A percentile compares a stretch with the other conserved stretches of the same genome.
Evolutionary conservation across 345 rosid genomes (phyloP).

Genomic region (Linum tenue): DNA sequence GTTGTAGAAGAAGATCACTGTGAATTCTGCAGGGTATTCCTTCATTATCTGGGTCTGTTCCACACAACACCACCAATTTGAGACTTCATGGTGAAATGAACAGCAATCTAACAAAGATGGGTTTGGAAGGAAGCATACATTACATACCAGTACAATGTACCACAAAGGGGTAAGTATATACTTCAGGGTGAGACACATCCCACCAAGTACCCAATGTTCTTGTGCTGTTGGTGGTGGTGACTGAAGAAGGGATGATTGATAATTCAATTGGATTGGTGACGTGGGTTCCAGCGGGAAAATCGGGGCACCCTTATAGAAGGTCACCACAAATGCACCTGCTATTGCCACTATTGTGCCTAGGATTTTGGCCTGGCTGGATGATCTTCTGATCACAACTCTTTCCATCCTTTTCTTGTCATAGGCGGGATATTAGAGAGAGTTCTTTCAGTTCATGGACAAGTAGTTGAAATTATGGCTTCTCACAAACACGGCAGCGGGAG

Average conservation of each 20-base stretch:
- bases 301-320: neutral
- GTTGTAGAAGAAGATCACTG: neutral
- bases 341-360: neutral
- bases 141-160: neutral
- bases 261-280: neutral
- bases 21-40: slow-evolving; percentile 1
- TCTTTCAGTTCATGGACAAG: too few relatives aligned
- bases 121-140: neutral
- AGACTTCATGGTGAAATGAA: neutral
- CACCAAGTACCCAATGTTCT: neutral
- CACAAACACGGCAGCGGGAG: neutral
- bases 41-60: neutral
- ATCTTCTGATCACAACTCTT: neutral
- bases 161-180: neutral
- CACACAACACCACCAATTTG: neutral
- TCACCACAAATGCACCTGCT: neutral
- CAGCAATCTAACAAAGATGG: neutral
- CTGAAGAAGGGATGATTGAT: neutral
- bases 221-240: neutral
- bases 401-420: neutral
- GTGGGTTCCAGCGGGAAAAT: neutral
- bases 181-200: neutral
- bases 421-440: too few relatives aligned
- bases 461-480: neutral
- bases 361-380: neutral